Evolutionary conservation across 208 protist genomes (phyloP).

Genomic region (Trypanosomatidae sp.): DNA sequence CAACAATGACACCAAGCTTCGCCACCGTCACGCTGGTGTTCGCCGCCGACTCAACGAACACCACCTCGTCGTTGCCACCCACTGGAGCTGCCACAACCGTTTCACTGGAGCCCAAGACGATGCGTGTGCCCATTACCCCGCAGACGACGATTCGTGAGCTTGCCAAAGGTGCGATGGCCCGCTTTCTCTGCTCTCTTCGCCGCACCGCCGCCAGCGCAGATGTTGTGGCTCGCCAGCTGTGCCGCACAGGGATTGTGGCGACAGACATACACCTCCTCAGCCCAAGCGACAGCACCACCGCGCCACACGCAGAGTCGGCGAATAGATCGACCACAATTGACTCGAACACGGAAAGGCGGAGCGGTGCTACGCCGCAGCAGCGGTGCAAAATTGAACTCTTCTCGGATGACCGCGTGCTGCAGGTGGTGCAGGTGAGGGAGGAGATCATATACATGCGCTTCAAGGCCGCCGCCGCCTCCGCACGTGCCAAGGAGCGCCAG

Average conservation of each 20-base stretch:
- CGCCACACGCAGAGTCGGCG: too few species aligned
- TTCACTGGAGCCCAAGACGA: conserved; percentile 22
- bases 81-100: too few species aligned
- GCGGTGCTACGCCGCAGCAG: conserved; percentile 4
- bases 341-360: not conserved
- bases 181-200: conserved; percentile 52
- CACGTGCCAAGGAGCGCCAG: not conserved
- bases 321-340: conserved; percentile 1
- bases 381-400: conserved; percentile 52
- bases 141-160: conserved; percentile 73
- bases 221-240: conserved; percentile 11
- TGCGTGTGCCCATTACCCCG: conserved; percentile 71
- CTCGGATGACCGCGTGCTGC: conserved; percentile 64
- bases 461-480: not conserved
- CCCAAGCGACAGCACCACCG: not conserved
- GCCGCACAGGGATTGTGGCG: conserved; percentile 17
- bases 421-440: conserved; percentile 64
- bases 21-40: conserved; percentile 21
- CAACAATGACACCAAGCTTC: conserved; percentile 9
- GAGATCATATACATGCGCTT: conserved; percentile 79
- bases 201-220: conserved; percentile 8
- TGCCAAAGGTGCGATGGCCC: conserved; percentile 78
- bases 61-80: not conserved
- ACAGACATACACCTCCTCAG: conserved; percentile 18
- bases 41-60: not conserved